These are phyloP conservation scores for Metschnikowia colocasiae DNA, from an alignment of 805 yeast species.

Conservation along the genomic window DNA sequence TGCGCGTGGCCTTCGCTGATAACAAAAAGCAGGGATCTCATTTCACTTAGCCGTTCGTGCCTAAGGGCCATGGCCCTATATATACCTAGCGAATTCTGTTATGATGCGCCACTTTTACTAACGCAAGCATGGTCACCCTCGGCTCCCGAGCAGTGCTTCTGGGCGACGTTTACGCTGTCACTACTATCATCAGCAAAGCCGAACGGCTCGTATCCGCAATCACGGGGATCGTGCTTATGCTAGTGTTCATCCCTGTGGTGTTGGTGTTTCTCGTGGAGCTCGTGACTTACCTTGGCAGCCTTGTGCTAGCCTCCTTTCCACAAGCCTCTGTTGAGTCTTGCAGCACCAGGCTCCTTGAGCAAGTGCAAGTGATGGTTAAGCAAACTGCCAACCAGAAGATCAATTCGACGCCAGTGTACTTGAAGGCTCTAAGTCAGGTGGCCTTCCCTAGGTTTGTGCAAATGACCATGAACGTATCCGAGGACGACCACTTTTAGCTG, in stretches of 20 bases:
- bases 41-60: neutral
- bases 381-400: neutral
- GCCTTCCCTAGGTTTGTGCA: neutral
- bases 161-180: neutral
- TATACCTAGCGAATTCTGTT: neutral
- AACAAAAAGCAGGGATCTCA: neutral
- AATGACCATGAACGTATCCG: constrained; percentile 1
- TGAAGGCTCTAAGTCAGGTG: neutral
- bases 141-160: neutral
- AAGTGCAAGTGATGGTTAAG: neutral
- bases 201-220: constrained; percentile 1
- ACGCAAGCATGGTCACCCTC: neutral
- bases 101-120: neutral
- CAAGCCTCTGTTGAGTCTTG: neutral
- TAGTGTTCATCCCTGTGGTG: neutral
- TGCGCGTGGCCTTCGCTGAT: constrained; percentile 1
- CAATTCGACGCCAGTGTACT: neutral
- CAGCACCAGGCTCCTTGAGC: neutral
- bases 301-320: neutral
- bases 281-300: constrained; percentile 2
- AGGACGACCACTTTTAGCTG: neutral
- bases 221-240: neutral
- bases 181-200: neutral
- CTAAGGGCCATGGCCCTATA: neutral
- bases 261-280: neutral